A percentile compares a stretch with the other conserved stretches of the same genome.
phyloP scores from a whole-genome alignment of 2,329 filamentous ascomycete genomes.

The Neodidymelliopsis sp. region DNA sequence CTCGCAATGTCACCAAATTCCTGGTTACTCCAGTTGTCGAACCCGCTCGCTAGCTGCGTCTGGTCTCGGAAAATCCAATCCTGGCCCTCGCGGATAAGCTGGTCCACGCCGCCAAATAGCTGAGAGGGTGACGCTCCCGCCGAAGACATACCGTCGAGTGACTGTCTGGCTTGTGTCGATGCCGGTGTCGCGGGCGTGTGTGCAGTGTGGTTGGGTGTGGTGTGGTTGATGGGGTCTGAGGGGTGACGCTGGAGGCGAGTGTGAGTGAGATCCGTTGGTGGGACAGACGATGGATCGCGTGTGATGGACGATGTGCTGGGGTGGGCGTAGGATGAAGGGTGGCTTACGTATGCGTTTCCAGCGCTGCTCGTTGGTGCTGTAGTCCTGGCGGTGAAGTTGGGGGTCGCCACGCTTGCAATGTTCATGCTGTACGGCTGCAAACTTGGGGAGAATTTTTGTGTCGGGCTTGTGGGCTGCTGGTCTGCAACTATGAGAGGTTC shows the following conservation, averaged over 20 bases:
- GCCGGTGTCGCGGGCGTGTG: conserved; percentile 28
- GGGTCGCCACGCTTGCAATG: conserved; percentile 33
- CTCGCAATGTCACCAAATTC: conserved; percentile 41
- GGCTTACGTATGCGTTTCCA: conserved; percentile 19
- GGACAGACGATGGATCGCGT: conserved; percentile 43
- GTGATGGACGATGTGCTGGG: conserved; percentile 35
- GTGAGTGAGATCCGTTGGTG: conserved; percentile 40
- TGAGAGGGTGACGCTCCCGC: conserved; percentile 55
- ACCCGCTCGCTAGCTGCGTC: conserved; percentile 65
- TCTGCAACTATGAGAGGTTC: conserved; percentile 26
- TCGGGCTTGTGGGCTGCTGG: conserved; percentile 29
- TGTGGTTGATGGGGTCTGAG: conserved; percentile 24
- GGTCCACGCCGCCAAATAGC: conserved; percentile 67
- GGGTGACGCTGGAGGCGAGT: conserved; percentile 40
- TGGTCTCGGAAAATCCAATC: conserved; percentile 70
- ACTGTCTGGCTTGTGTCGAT: conserved; percentile 34
- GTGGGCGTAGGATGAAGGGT: conserved; percentile 27
- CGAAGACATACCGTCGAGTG: conserved; percentile 36
- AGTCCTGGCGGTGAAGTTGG: conserved; percentile 12
- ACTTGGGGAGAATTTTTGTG: conserved; percentile 31
- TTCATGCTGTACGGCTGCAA: conserved; percentile 44
- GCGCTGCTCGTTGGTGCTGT: conserved; percentile 21
- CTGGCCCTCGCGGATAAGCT: conserved; percentile 68
- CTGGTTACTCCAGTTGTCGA: conserved; percentile 65
- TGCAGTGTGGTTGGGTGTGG: conserved; percentile 21